Percentiles rank a stretch among this genome's conserved stretches.
These are phyloP conservation scores for Boletus sp. DNA, from an alignment of 768 basidiomycete genomes.

Conservation along the genomic window DNA sequence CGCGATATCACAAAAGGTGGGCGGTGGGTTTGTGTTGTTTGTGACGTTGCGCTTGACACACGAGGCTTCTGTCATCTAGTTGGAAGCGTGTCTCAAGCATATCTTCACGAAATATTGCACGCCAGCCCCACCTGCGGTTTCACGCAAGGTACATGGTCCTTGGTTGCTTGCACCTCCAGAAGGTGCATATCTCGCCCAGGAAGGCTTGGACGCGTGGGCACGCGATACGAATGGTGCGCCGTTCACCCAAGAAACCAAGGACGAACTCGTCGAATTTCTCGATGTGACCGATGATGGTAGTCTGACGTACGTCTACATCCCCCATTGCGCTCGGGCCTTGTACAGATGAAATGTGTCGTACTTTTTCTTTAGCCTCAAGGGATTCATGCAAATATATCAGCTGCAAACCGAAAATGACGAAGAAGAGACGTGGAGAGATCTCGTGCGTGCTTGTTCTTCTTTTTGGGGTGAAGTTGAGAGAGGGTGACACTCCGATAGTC, in stretches of 20 bases:
- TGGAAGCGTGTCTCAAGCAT: conserved; percentile 67
- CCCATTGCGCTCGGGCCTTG: neutral
- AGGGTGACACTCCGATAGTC: conserved; percentile 41
- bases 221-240: conserved; percentile 77
- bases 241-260: conserved; percentile 74
- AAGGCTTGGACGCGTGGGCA: conserved; percentile 74
- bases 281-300: conserved; percentile 69
- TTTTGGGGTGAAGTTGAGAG: conserved; percentile 1
- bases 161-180: conserved; percentile 44
- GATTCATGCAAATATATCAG: conserved; percentile 80
- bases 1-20: conserved; percentile 59
- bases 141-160: conserved; percentile 19
- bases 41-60: neutral
- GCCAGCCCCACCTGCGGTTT: conserved; percentile 32
- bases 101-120: conserved; percentile 79
- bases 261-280: conserved; percentile 72
- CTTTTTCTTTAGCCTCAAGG: conserved; percentile 55
- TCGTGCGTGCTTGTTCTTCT: conserved; percentile 43
- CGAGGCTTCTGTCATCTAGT: conserved; percentile 33
- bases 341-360: neutral
- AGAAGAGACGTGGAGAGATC: conserved; percentile 80
- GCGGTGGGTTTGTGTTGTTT: conserved; percentile 5
- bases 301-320: conserved; percentile 55
- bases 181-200: conserved; percentile 53
- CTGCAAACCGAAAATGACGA: conserved; percentile 84